Conservation (phyloP, 768 basidiomycete species). For the Rhodotorula toruloides region DNA sequence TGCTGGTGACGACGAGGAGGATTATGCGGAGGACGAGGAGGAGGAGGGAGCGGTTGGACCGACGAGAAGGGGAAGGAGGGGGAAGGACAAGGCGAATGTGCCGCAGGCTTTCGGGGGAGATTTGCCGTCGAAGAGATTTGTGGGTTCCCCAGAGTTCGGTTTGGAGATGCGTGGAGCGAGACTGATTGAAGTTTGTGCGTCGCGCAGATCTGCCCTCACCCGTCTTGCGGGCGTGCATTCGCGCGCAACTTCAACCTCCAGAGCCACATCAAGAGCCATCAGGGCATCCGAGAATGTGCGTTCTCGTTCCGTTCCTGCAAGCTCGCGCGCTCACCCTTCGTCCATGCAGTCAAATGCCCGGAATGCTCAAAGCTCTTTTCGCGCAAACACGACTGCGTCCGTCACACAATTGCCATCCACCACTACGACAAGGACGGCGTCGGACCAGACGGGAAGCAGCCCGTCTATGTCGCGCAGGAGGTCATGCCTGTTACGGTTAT, state of each 20-base stretch:
- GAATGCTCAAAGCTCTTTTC: slow-evolving; percentile 38
- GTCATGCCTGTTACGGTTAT: not conserved
- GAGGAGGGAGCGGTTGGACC: slow-evolving; percentile 2
- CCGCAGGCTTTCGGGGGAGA: not conserved
- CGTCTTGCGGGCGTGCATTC: slow-evolving; percentile 28
- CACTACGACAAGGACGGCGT: slow-evolving; percentile 4
- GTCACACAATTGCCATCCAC: slow-evolving; percentile 35
- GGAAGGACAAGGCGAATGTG: not conserved
- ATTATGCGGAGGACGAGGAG: slow-evolving; percentile 56
- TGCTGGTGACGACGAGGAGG: slow-evolving; percentile 64
- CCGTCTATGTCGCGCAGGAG: not conserved
- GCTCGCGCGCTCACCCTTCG: not conserved
- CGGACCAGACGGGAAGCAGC: not conserved
- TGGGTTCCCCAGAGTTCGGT: not conserved
- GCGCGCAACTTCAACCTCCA: slow-evolving; percentile 38
- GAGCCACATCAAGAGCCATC: slow-evolving; percentile 37
- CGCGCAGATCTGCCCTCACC: slow-evolving; percentile 29
- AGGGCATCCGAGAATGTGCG: slow-evolving; percentile 37
- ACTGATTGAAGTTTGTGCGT: not conserved
- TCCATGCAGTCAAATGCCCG: slow-evolving; percentile 28
- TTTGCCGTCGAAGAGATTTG: slow-evolving; percentile 10
- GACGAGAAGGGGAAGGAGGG: not conserved
- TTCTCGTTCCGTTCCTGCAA: not conserved
- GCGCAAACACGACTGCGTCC: slow-evolving; percentile 34
- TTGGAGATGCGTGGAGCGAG: not conserved